Evolutionary conservation across 208 protist genomes (phyloP).

Genomic region (Leishmania tarentolae): DNA sequence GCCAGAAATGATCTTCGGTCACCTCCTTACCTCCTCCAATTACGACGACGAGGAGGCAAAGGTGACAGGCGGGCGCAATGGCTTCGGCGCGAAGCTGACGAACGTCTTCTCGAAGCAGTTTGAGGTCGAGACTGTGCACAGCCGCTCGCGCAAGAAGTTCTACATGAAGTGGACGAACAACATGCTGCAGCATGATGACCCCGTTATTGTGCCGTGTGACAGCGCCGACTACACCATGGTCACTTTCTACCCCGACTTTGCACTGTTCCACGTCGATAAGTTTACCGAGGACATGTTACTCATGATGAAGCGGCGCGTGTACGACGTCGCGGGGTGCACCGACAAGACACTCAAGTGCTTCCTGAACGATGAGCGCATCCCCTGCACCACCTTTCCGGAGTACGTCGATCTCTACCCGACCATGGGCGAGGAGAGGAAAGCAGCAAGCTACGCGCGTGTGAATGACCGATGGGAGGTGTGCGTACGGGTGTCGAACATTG

Average conservation of each 20-base stretch:
- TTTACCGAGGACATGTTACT: constrained; percentile 97
- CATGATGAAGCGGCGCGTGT: constrained; percentile 97
- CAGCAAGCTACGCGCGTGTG: constrained; percentile 76
- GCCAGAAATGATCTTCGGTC: constrained; percentile 99
- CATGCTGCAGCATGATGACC: constrained; percentile 94
- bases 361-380: constrained; percentile 95
- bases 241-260: constrained; percentile 99
- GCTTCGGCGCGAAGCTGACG: constrained; percentile 99
- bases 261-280: constrained; percentile 94
- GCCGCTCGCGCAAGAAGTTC: constrained; percentile 90
- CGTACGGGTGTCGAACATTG: constrained; percentile 92
- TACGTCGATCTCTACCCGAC: constrained; percentile 97
- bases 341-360: constrained; percentile 94
- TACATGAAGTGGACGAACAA: constrained; percentile 97
- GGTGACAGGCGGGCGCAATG: constrained; percentile 95
- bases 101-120: constrained; percentile 99
- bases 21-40: constrained; percentile 99
- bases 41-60: constrained; percentile 99
- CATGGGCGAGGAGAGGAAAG: constrained; percentile 84
- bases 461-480: constrained; percentile 98
- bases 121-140: constrained; percentile 97
- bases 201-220: constrained; percentile 85
- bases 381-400: constrained; percentile 96
- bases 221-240: constrained; percentile 97
- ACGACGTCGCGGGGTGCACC: constrained; percentile 98